These are phyloP conservation scores for Balansia obtecta DNA, from an alignment of 2,329 filamentous ascomycete genomes.

Conservation along the genomic window DNA sequence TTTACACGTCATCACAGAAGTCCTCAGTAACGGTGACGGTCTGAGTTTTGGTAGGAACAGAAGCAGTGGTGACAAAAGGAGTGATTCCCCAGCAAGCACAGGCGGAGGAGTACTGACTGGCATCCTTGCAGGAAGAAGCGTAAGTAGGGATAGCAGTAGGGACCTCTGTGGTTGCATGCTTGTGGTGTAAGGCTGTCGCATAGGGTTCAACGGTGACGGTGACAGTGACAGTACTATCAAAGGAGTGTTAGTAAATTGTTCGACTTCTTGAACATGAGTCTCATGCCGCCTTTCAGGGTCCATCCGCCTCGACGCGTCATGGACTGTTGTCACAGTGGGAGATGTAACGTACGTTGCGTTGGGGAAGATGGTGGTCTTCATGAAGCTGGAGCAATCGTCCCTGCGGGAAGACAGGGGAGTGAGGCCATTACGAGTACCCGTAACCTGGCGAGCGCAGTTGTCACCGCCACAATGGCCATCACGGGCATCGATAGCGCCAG, in stretches of 20 bases:
- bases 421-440: constrained; percentile 27
- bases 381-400: constrained; percentile 29
- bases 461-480: constrained; percentile 24
- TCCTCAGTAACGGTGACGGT: constrained; percentile 29
- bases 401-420: constrained; percentile 21
- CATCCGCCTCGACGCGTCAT: background rate
- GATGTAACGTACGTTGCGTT: constrained; percentile 28
- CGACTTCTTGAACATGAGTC: background rate
- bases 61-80: constrained; percentile 23
- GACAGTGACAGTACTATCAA: constrained; percentile 21
- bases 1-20: constrained; percentile 26
- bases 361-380: constrained; percentile 27
- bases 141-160: constrained; percentile 26
- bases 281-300: too few relatives aligned
- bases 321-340: background rate
- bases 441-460: constrained; percentile 35
- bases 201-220: constrained; percentile 26
- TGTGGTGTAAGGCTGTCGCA: constrained; percentile 13
- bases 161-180: constrained; percentile 20
- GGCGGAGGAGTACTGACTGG: constrained; percentile 25
- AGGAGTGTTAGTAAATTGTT: background rate
- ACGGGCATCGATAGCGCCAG: constrained; percentile 22
- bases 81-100: constrained; percentile 35
- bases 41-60: constrained; percentile 25
- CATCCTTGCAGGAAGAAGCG: constrained; percentile 24